Conservation (phyloP, 2,329 filamentous ascomycete genomes). For the Pseudocercospora cruenta region DNA sequence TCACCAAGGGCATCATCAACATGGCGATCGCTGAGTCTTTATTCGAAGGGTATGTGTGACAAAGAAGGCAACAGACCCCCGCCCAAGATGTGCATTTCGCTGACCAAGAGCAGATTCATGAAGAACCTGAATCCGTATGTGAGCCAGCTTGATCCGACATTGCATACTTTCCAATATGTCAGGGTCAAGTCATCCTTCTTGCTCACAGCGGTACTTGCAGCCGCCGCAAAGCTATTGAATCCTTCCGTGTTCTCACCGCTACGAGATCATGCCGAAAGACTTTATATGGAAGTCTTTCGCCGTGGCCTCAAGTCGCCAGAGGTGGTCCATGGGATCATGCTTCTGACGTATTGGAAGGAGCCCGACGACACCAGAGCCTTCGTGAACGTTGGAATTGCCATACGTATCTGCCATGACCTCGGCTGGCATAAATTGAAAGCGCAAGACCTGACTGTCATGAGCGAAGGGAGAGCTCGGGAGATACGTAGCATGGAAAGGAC, state of each 20-base stretch:
- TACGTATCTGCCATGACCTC: slow-evolving; percentile 47
- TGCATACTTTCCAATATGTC: slow-evolving; percentile 46
- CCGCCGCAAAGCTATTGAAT: slow-evolving; percentile 44
- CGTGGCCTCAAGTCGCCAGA: slow-evolving; percentile 45
- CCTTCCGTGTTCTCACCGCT: slow-evolving; percentile 39
- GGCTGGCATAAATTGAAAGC: slow-evolving; percentile 41
- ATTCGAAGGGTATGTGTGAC: slow-evolving; percentile 26
- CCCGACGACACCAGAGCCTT: slow-evolving; percentile 47
- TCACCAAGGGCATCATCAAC: slow-evolving; percentile 35
- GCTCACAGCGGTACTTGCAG: slow-evolving; percentile 41
- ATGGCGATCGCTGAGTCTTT: slow-evolving; percentile 37
- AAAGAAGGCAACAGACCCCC: neutral
- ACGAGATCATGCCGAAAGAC: slow-evolving; percentile 38
- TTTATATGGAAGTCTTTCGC: slow-evolving; percentile 39
- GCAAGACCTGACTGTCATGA: neutral
- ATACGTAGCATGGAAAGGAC: slow-evolving; percentile 43
- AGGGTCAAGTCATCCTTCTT: slow-evolving; percentile 44
- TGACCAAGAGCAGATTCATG: slow-evolving; percentile 41
- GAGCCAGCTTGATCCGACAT: slow-evolving; percentile 44
- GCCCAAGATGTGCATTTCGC: neutral
- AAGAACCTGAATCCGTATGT: slow-evolving; percentile 47
- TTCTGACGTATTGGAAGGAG: slow-evolving; percentile 50
- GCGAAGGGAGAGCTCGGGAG: slow-evolving; percentile 30
- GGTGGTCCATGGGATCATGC: slow-evolving; percentile 45
- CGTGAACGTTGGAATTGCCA: slow-evolving; percentile 46